Evolutionary conservation across 768 basidiomycete species (phyloP).

Genomic region (Russula earlei): DNA sequence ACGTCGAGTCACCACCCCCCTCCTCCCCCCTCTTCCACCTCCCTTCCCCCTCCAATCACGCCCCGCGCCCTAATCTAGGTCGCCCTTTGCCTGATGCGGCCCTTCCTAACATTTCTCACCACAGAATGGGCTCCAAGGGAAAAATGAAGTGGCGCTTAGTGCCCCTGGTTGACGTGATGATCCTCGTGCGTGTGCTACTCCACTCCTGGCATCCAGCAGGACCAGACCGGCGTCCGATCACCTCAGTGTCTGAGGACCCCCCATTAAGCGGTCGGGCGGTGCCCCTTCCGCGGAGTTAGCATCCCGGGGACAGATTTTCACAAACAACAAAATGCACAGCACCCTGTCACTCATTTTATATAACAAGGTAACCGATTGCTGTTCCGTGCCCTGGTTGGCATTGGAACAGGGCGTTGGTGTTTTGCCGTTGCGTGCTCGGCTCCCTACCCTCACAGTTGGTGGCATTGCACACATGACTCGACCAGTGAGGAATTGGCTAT

Average conservation of each 20-base stretch:
- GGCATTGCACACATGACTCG: not conserved
- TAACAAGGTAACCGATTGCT: not conserved
- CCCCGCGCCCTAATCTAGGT: conserved; percentile 7
- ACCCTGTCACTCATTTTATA: not conserved
- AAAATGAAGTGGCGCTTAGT: not conserved
- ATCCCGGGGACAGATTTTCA: not conserved
- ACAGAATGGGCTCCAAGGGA: not conserved
- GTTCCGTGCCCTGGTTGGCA: conserved; percentile 1
- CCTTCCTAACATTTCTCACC: not conserved
- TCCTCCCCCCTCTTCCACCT: too few relatives aligned
- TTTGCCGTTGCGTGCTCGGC: not conserved
- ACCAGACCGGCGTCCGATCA: conserved; percentile 6
- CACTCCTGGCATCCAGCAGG: not conserved
- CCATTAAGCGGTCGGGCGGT: not conserved
- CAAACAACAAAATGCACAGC: not conserved
- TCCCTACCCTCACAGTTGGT: conserved; percentile 1
- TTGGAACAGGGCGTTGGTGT: not conserved
- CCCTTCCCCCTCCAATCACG: too few relatives aligned
- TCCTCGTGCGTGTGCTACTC: conserved; percentile 5
- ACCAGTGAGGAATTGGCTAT: not conserved
- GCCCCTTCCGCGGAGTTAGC: conserved; percentile 9
- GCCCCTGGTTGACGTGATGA: conserved; percentile 8
- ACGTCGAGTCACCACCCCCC: too few relatives aligned
- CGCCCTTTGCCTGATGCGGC: not conserved
- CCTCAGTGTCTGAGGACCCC: not conserved